Percentiles rank a stretch among this genome's conserved stretches.
phyloP scores from a whole-genome alignment of 495 filamentous ascomycete species.

The Aspergillus homomorphus region DNA sequence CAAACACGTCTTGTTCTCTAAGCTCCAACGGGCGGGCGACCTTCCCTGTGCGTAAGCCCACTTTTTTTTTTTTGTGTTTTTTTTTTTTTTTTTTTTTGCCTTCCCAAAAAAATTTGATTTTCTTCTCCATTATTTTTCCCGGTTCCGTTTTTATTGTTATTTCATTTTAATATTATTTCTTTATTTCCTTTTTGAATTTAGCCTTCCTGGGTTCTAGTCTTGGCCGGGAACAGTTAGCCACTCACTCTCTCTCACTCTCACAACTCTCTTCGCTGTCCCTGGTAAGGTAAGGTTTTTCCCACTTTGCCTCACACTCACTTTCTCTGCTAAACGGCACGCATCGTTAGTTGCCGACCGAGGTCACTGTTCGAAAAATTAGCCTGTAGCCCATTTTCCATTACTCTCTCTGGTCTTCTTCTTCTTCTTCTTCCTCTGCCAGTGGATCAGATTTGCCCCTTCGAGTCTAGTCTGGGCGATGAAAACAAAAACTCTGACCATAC shows the following conservation, averaged over 20 bases:
- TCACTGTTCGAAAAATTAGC: conserved; percentile 11
- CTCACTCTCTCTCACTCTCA: conserved; percentile 15
- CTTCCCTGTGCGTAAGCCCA: conserved; percentile 30
- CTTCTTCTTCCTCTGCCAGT: background rate
- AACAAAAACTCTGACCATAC: conserved; percentile 25
- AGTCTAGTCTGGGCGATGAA: conserved; percentile 15
- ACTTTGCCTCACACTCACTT: conserved; percentile 4
- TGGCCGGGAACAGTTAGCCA: conserved; percentile 27
- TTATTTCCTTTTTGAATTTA: conserved; percentile 11
- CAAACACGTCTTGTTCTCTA: conserved; percentile 26
- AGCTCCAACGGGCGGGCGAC: conserved; percentile 32
- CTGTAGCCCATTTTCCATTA: conserved; percentile 10
- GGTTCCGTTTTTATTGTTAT: conserved; percentile 3
- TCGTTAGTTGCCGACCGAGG: conserved; percentile 12
- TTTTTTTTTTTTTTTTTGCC: conserved; percentile 8
- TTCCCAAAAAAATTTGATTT: background rate
- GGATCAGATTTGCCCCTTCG: conserved; percentile 10
- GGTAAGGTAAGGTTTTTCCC: conserved; percentile 13
- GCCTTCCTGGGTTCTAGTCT: conserved; percentile 7
- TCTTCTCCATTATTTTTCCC: background rate
- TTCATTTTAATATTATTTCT: conserved; percentile 8
- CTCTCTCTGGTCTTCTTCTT: conserved; percentile 15
- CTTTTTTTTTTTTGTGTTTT: conserved; percentile 23
- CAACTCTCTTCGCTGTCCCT: conserved; percentile 16
- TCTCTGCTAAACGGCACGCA: conserved; percentile 19